These are phyloP conservation scores for Aspergillus amoenus DNA, from an alignment of 2,329 filamentous ascomycete species.

Conservation along the genomic window DNA sequence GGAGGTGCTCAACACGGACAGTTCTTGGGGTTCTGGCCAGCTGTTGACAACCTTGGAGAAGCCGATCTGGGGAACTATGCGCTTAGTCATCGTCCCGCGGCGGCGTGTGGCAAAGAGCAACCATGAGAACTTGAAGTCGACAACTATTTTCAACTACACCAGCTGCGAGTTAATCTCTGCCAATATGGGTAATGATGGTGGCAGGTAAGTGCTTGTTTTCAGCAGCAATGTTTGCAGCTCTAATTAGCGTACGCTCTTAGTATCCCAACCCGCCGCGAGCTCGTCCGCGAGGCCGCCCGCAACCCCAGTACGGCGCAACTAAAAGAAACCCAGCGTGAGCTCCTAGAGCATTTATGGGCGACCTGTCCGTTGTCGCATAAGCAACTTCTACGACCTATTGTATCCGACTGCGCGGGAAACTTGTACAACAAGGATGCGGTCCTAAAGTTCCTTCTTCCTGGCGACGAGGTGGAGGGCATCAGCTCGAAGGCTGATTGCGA, in stretches of 20 bases:
- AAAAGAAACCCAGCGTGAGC: conserved; percentile 84
- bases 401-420: conserved; percentile 79
- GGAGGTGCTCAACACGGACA: conserved; percentile 22
- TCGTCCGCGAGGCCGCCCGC: conserved; percentile 89
- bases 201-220: conserved; percentile 53
- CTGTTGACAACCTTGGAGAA: conserved; percentile 30
- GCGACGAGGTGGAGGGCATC: conserved; percentile 54
- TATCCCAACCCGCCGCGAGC: conserved; percentile 91
- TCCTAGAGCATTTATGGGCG: conserved; percentile 81
- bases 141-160: neutral
- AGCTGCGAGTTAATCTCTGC: neutral
- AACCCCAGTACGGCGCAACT: conserved; percentile 78
- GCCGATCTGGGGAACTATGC: conserved; percentile 24
- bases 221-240: neutral
- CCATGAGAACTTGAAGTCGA: neutral
- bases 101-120: neutral
- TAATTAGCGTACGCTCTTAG: conserved; percentile 39
- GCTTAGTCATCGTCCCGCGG: conserved; percentile 30
- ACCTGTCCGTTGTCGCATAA: conserved; percentile 83
- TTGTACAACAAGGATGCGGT: conserved; percentile 96
- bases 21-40: conserved; percentile 35
- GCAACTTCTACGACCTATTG: conserved; percentile 70
- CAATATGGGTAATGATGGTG: conserved; percentile 94
- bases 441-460: conserved; percentile 64
- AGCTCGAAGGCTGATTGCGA: conserved; percentile 61